Conservation (phyloP, 176 grass and related monocot species). For the Thalia dealbata region DNA sequence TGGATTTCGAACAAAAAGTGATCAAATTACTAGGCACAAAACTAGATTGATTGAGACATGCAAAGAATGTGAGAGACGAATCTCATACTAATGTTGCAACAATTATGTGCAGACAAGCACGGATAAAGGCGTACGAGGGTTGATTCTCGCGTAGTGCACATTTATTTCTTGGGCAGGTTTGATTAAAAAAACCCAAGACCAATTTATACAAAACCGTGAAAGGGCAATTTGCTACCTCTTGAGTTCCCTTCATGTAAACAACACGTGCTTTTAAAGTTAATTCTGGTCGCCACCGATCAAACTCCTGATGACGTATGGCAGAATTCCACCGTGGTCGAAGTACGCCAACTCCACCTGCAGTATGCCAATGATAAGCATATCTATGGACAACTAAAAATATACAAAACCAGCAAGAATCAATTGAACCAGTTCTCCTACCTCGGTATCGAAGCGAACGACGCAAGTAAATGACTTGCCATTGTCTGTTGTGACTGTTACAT, state of each 20-base stretch:
- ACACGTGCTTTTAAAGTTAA: slow-evolving; percentile 22
- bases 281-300: slow-evolving; percentile 34
- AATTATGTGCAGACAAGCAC: no score
- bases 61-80: no score
- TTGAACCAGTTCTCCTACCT: slow-evolving; percentile 28
- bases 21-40: no score
- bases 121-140: no score
- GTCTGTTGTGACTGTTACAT: slow-evolving; percentile 68
- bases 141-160: background rate
- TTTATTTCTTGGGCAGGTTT: slow-evolving; percentile 35
- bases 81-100: no score
- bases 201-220: slow-evolving; percentile 2
- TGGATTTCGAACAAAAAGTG: no score
- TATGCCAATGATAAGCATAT: background rate
- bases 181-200: slow-evolving; percentile 24
- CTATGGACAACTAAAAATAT: background rate
- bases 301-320: slow-evolving; percentile 78
- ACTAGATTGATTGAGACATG: no score
- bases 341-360: slow-evolving; percentile 89
- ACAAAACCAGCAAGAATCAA: background rate
- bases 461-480: slow-evolving; percentile 71
- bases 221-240: no score
- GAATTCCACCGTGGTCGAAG: slow-evolving; percentile 82
- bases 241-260: background rate
- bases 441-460: slow-evolving; percentile 78